These are phyloP conservation scores for Aschersonia sp. DNA, from an alignment of 2,329 filamentous ascomycete genomes.

Conservation along the genomic window DNA sequence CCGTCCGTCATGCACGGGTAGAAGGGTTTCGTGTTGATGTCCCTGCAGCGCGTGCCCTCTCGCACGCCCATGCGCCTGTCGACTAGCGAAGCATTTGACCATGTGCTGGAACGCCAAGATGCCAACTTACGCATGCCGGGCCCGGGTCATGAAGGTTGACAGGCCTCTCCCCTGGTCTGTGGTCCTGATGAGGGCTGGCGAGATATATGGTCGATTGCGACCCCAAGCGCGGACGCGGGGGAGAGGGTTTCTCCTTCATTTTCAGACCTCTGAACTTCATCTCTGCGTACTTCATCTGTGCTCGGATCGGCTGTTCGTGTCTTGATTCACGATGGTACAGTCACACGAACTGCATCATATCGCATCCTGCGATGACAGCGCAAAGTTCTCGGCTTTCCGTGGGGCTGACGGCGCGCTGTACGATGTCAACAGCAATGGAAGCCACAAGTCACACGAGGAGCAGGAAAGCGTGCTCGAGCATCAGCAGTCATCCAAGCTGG, in stretches of 20 bases:
- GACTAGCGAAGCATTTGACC: neutral
- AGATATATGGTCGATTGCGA: neutral
- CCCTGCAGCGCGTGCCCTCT: neutral
- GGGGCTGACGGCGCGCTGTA: neutral
- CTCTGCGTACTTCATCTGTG: neutral
- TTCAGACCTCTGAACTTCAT: too few relatives aligned
- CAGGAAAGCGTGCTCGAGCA: neutral
- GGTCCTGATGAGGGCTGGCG: neutral
- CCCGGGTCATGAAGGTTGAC: neutral
- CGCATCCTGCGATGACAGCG: neutral
- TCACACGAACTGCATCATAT: conserved; percentile 12
- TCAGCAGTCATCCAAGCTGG: conserved; percentile 7
- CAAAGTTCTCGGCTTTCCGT: neutral
- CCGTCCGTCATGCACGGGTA: too few relatives aligned
- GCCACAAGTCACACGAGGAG: neutral
- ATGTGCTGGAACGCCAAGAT: neutral
- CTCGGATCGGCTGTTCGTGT: neutral
- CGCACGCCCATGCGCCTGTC: neutral
- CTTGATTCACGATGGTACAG: conserved; percentile 9
- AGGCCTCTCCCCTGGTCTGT: neutral
- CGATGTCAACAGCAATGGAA: neutral
- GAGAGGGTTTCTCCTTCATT: too few relatives aligned
- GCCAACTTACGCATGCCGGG: neutral
- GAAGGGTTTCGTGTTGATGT: neutral
- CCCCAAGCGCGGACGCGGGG: neutral